Evolutionary conservation across 2,329 filamentous ascomycete species (phyloP).

Genomic region (Cephalotrichum gorgonifer): DNA sequence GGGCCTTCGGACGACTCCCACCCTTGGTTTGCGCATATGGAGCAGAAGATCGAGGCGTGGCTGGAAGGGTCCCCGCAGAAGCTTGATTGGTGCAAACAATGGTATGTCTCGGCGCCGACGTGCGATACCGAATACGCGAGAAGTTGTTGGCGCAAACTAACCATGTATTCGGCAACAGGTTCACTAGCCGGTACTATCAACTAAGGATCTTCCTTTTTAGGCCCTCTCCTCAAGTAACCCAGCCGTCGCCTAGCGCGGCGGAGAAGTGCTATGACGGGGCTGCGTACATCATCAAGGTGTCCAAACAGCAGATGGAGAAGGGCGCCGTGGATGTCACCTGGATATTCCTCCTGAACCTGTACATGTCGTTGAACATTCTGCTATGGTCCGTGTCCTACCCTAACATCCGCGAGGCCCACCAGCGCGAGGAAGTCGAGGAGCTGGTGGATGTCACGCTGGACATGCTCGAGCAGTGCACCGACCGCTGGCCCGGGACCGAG

Average conservation of each 20-base stretch:
- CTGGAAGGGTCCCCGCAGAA: conserved; percentile 63
- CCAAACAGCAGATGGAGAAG: conserved; percentile 67
- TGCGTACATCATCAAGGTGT: conserved; percentile 70
- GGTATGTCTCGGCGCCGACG: conserved; percentile 38
- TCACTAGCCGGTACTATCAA: conserved; percentile 63
- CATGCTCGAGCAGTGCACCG: conserved; percentile 68
- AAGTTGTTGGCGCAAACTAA: background rate
- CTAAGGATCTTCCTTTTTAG: conserved; percentile 83
- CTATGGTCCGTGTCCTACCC: conserved; percentile 87
- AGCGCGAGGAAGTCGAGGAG: conserved; percentile 64
- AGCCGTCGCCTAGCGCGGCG: conserved; percentile 71
- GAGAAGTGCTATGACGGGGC: conserved; percentile 75
- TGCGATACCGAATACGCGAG: too few relatives aligned
- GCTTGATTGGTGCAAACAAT: conserved; percentile 62
- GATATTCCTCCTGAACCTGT: conserved; percentile 83
- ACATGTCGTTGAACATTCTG: conserved; percentile 84
- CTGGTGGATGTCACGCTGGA: conserved; percentile 67
- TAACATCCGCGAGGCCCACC: conserved; percentile 64
- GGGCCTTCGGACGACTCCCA: conserved; percentile 71
- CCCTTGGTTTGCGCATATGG: conserved; percentile 79
- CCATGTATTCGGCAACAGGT: conserved; percentile 33
- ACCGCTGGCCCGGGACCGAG: conserved; percentile 84
- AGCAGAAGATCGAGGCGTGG: conserved; percentile 71
- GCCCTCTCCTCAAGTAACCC: conserved; percentile 84
- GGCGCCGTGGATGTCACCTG: conserved; percentile 78